Evolutionary conservation across 1,139 yeast genomes (phyloP), one percentile per base, ranked within the genome.

Genomic region (Candida smagusa): DNA sequence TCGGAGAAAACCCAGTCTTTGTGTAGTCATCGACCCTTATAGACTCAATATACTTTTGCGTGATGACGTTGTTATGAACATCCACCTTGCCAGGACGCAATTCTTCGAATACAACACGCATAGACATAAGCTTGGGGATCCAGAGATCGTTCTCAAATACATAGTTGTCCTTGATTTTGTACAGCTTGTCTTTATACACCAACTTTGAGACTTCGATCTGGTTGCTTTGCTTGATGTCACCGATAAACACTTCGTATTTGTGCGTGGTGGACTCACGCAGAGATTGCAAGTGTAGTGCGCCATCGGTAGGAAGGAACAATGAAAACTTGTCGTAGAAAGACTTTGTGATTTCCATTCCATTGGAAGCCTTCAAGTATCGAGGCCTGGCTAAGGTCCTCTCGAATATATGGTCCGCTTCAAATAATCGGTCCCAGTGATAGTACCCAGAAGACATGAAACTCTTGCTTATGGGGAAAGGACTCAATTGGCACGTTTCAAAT

Each of bases 31-130:
- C 54, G 3, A 39, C 41, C 8, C 46, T 37, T 9, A 54, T 22
- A 4, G 43, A 33, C 6, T 47, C 44, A 2, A 70, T 46, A 34
- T 53, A 55, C 9, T 60, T 59, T 19, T 48, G 38, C 1, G 65
- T 54, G 6, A 72, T 51, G 3, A 44, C 36, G 8, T 38, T 34
- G 38, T 63, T 61, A 8, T 37, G 28, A 1, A 58, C 31, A 42
- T 74, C 79, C 6, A 73, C 46, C 1, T 50, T 34, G 0, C 66
- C 69, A 1, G 53, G 46, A 7, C 37, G 43, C 23, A 74, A 46
- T 16, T 59, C 53, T 48, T 77, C 82, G 21, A 74, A 39, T 9
- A 53, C 50, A 3, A 74, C 29, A 28, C 75, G 50, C 7, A 74
- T 46, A 1, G 71, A 59, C 7, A 51, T 50, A 3, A 74, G 45